These are phyloP conservation scores for Lactifluus pinguis DNA, from an alignment of 768 basidiomycete species.

Conservation along the genomic window DNA sequence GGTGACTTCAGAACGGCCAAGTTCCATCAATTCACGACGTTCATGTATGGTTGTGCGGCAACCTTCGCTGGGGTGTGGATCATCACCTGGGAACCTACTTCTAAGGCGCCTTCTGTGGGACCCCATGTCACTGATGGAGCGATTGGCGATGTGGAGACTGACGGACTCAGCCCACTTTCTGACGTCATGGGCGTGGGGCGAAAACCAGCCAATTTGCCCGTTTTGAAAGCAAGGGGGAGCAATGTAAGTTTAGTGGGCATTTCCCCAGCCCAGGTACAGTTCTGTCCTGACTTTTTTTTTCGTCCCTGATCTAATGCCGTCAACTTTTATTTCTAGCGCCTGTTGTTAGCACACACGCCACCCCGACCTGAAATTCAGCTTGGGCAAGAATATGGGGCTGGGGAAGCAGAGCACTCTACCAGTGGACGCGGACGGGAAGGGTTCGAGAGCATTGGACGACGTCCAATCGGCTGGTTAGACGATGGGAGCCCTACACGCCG, in stretches of 20 bases:
- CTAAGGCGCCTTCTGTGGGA: slow-evolving; percentile 15
- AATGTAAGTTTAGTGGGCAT: slow-evolving; percentile 55
- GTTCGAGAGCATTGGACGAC: slow-evolving; percentile 6
- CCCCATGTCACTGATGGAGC: slow-evolving; percentile 24
- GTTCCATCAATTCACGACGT: slow-evolving; percentile 76
- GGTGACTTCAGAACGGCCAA: slow-evolving; percentile 81
- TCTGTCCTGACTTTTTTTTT: neutral
- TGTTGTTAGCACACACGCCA: slow-evolving; percentile 59
- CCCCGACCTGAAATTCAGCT: slow-evolving; percentile 36
- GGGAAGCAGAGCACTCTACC: slow-evolving; percentile 4
- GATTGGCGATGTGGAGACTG: slow-evolving; percentile 26
- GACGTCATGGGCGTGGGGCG: slow-evolving; percentile 19
- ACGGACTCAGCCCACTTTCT: slow-evolving; percentile 6
- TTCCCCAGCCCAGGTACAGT: slow-evolving; percentile 61
- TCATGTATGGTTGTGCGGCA: slow-evolving; percentile 80
- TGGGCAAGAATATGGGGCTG: neutral
- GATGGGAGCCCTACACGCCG: slow-evolving; percentile 5
- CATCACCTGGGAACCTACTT: slow-evolving; percentile 56
- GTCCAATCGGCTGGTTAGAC: neutral
- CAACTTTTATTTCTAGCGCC: slow-evolving; percentile 32
- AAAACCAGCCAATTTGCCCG: slow-evolving; percentile 30
- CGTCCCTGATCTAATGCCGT: neutral
- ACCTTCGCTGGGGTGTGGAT: slow-evolving; percentile 87
- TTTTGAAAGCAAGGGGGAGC: slow-evolving; percentile 45
- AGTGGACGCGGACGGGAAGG: neutral